Percentiles rank a stretch among this genome's conserved stretches.
These are phyloP conservation scores for Omphalea diandra DNA, from an alignment of 441 rosid species.

Conservation along the genomic window DNA sequence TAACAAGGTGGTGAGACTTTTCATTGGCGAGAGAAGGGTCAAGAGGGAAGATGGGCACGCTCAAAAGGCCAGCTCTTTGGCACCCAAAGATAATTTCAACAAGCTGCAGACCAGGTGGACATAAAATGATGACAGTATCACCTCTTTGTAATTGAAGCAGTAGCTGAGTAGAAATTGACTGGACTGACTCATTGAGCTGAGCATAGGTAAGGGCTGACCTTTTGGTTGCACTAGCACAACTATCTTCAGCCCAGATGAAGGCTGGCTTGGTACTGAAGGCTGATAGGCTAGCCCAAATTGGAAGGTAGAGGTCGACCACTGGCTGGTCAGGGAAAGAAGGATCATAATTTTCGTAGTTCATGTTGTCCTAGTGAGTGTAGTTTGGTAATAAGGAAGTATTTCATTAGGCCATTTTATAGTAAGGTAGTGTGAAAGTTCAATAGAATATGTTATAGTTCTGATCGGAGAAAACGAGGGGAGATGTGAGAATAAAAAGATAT, in stretches of 20 bases:
- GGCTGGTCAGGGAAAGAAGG: constrained; percentile 64
- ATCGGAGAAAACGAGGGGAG: constrained; percentile 19
- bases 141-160: constrained; percentile 34
- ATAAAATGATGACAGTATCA: constrained; percentile 45
- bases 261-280: constrained; percentile 54
- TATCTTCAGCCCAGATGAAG: constrained; percentile 54
- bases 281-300: constrained; percentile 50
- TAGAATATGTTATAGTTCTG: not conserved
- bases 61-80: constrained; percentile 60
- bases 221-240: constrained; percentile 9
- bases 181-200: constrained; percentile 45
- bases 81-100: constrained; percentile 58
- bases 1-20: constrained; percentile 41
- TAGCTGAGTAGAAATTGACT: constrained; percentile 33
- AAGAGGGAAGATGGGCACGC: constrained; percentile 51
- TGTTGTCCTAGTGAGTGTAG: not conserved
- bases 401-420: constrained; percentile 17
- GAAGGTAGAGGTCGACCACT: constrained; percentile 59
- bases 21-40: constrained; percentile 36
- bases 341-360: constrained; percentile 57
- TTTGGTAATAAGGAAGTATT: not conserved
- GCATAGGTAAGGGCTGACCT: constrained; percentile 38
- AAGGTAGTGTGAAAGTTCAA: not conserved
- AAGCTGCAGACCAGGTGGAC: constrained; percentile 52
- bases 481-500: constrained; percentile 21